phyloP scores from a whole-genome alignment of 192 early-diverging fungal genomes.

The Coemansia sp. region DNA sequence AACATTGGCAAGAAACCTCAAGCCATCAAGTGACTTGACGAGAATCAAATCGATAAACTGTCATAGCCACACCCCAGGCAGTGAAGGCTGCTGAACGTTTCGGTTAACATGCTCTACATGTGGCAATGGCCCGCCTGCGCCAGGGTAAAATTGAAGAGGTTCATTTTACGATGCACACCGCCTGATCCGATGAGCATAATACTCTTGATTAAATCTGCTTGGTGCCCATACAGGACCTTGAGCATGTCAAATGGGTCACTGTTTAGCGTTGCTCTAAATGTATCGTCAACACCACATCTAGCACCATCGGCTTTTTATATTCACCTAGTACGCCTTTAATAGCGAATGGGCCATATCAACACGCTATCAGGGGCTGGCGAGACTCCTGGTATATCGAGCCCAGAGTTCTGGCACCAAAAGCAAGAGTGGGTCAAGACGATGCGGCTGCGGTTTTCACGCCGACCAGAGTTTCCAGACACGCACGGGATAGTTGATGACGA shows the following conservation, averaged over 20 bases:
- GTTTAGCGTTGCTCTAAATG: neutral
- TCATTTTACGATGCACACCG: no score
- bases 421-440: constrained; percentile 79
- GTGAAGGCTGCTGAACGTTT: no score
- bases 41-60: neutral
- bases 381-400: constrained; percentile 7
- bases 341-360: neutral
- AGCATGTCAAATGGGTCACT: neutral
- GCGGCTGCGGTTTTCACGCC: constrained; percentile 79
- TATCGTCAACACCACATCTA: neutral
- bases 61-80: no score
- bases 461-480: constrained; percentile 81
- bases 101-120: no score
- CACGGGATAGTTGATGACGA: constrained; percentile 79
- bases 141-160: no score
- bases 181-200: neutral
- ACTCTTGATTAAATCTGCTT: neutral
- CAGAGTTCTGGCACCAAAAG: constrained; percentile 55
- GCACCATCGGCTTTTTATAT: neutral
- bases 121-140: no score
- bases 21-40: neutral
- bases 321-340: neutral
- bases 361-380: neutral
- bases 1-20: neutral
- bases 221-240: neutral